Conservation (phyloP, 352 stramenopile species). For the Pythium aquatile region DNA sequence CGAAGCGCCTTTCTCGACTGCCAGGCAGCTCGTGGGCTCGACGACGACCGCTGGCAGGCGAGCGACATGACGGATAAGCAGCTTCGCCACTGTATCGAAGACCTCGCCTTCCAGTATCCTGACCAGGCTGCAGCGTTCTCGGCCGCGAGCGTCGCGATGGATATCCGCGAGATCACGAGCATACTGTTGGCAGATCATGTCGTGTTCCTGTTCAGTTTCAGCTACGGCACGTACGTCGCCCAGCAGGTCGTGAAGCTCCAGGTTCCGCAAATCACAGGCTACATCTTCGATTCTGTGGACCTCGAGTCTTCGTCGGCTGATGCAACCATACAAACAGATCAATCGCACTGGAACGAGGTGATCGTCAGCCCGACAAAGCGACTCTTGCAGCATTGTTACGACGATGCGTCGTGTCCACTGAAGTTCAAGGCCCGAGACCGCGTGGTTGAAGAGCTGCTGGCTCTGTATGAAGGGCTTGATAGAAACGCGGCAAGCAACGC, state of each 20-base stretch:
- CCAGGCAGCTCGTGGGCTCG: conserved; percentile 13
- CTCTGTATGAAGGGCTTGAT: conserved; percentile 15
- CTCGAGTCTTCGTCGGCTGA: too few species aligned
- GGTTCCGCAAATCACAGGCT: conserved; percentile 20
- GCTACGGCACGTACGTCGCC: conserved; percentile 31
- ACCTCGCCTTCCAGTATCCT: conserved; percentile 26
- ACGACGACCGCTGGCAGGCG: conserved; percentile 13
- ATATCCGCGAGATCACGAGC: conserved; percentile 21
- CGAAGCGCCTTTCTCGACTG: conserved; percentile 30
- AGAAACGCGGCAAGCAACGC: conserved; percentile 15
- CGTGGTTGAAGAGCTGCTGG: conserved; percentile 17
- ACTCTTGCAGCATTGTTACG: conserved; percentile 24
- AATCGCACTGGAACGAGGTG: conserved; percentile 23
- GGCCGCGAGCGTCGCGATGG: conserved; percentile 21
- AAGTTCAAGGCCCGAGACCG: conserved; percentile 17
- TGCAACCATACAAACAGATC: conserved; percentile 2
- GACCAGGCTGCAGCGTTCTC: conserved; percentile 20
- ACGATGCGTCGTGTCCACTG: conserved; percentile 14
- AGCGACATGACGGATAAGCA: neutral
- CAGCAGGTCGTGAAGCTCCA: conserved; percentile 27
- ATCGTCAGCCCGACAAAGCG: conserved; percentile 8
- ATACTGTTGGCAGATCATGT: conserved; percentile 17
- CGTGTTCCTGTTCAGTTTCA: conserved; percentile 20
- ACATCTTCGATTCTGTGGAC: conserved; percentile 18
- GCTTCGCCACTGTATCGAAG: conserved; percentile 18